phyloP scores from a whole-genome alignment of 106 monocot species.

The Dendrobium huoshanense region DNA sequence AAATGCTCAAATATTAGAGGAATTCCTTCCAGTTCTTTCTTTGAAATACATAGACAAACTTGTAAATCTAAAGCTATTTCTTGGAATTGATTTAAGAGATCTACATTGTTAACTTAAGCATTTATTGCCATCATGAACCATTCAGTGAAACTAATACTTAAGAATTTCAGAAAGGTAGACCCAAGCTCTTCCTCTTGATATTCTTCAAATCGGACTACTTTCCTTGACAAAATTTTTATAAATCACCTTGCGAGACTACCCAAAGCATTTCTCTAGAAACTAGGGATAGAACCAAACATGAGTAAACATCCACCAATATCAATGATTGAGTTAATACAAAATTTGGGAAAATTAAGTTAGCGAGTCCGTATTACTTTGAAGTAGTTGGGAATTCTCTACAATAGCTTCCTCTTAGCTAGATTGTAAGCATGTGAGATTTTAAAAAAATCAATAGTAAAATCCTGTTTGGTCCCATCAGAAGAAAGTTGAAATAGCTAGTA shows the following conservation, averaged over 20 bases:
- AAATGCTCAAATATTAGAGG: background rate
- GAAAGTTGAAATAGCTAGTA: background rate
- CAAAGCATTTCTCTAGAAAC: background rate
- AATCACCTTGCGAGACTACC: background rate
- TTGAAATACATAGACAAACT: background rate
- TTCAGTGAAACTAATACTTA: background rate
- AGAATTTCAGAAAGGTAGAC: background rate
- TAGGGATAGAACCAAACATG: background rate
- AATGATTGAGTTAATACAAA: background rate
- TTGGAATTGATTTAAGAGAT: background rate
- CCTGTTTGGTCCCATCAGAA: background rate
- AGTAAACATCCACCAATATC: background rate
- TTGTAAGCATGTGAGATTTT: background rate
- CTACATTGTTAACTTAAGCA: background rate
- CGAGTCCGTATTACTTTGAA: background rate
- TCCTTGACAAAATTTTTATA: background rate
- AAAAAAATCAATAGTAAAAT: background rate
- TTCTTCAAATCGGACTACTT: background rate
- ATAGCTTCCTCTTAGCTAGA: background rate
- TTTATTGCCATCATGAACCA: background rate
- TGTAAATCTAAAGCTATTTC: background rate
- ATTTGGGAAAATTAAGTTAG: background rate
- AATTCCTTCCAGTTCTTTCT: background rate
- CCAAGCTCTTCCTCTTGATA: background rate
- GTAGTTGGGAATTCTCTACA: background rate